Percentiles rank a stretch among this genome's conserved stretches.
phyloP scores from a whole-genome alignment of 352 stramenopile genomes.

The Pythium vanterpoolii region DNA sequence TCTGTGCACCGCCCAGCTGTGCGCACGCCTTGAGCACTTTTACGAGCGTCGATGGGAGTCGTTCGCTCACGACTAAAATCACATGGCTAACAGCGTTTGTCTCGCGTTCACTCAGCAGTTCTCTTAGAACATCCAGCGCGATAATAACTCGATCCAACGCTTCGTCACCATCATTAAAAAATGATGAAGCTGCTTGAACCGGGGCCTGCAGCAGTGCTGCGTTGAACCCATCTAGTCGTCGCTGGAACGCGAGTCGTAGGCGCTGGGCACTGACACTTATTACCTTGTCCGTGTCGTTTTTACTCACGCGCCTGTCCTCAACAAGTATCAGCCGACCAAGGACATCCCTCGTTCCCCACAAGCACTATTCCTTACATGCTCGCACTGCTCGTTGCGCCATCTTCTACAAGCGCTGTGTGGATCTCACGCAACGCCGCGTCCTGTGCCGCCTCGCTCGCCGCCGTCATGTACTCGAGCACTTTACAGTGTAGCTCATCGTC shows the following conservation, averaged over 20 bases:
- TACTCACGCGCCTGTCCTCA: constrained; percentile 13
- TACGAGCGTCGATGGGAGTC: constrained; percentile 49
- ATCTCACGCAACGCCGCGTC: constrained; percentile 24
- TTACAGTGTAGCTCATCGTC: constrained; percentile 27
- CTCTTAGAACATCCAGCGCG: constrained; percentile 29
- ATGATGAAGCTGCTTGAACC: not conserved
- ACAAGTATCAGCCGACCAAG: not conserved
- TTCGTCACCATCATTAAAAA: constrained; percentile 9
- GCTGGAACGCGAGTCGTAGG: constrained; percentile 30
- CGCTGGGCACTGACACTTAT: constrained; percentile 35
- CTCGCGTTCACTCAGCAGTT: constrained; percentile 22
- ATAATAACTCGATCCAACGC: constrained; percentile 14
- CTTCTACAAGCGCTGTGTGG: constrained; percentile 17
- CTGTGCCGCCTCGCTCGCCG: constrained; percentile 18
- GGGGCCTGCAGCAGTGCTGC: constrained; percentile 19
- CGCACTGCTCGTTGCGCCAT: constrained; percentile 8
- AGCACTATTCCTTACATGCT: constrained; percentile 1
- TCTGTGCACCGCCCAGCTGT: not conserved
- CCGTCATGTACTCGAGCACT: constrained; percentile 31
- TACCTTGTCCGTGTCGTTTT: constrained; percentile 26
- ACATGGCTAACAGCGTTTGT: constrained; percentile 23
- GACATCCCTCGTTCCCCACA: not conserved
- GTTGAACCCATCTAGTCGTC: constrained; percentile 38
- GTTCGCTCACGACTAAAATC: constrained; percentile 41
- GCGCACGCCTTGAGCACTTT: constrained; percentile 45